Evolutionary conservation across 2,329 filamentous ascomycete species (phyloP), one percentile per base, ranked within the genome.

Genomic region (Septoria linicola): DNA sequence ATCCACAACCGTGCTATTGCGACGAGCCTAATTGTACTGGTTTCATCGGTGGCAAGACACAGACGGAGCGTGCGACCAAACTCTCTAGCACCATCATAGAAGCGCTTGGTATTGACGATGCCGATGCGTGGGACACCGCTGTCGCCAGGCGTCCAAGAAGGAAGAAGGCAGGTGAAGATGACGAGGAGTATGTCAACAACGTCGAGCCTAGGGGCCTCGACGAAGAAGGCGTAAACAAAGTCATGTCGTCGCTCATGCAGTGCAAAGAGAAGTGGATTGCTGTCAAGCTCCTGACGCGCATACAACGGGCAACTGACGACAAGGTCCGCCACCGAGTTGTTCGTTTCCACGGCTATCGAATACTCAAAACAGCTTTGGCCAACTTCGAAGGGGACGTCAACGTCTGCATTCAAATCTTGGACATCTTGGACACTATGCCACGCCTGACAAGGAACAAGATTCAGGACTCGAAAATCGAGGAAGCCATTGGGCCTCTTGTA

Each of bases 211-310:
- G 84, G 65, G 83, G 81, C 41, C 80, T 96, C 53, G 84, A 89
- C 59, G 88, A 93, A 64, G 82, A 86, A 53, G 89, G 87, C 57
- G 89, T 95, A 55, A 89, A 87, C 64, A 95, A 95, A 72, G 89
- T 96, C 70, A 96, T 96, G 89, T 91, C 92, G 19, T 87, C 90
- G 46, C 82, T 99, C 53, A 91, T 96, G 83, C 92, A 96, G 70
- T 96, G 89, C 78, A 95, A 96, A 72, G 93, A 99, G 77, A 96
- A 96, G 72, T 99, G 93, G 93, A 96, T 99, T 70, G 90, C 89
- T 2, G 90, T 96, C 72, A 97, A 97, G 73, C 77, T 99, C 50
- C 81, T 99, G 53, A 81, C 85, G 60, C 91, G 93, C 45, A 90
- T 99, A 56, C 89, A 96, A 70, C 80, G 82, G 34, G 91, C 87